Base-by-base conservation (phyloP, 768 basidiomycete species). In the Pilatotrama ljubarskyi region DNA sequence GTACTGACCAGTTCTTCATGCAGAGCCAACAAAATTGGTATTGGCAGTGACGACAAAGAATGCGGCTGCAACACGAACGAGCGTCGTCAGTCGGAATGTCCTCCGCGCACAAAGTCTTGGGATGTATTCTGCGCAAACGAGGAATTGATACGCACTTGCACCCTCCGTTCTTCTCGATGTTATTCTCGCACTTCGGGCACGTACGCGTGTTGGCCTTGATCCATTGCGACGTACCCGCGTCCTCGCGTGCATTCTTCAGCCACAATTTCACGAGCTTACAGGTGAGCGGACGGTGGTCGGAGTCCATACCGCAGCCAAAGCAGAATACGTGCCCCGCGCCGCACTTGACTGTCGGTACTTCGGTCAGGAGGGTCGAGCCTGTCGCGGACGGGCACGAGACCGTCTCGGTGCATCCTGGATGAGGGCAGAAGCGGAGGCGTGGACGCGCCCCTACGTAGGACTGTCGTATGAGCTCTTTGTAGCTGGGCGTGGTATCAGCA, bases 11-110 rank as follows among this genome's bases (percentile, higher is more conserved):
- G 18, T 54, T 47, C 51, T 89, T 93, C 95, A 97, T 95, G 77
- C 97, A 99, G 52, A 99, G 93, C 97, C 97, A 99, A 74, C 97
- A 99, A 73, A 98, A 99, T 77, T 93, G 91, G 66, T 91, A 85
- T 66, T 92, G 93, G 81, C 97, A 98, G 75, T 97, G 97, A 79
- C 95, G 94, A 78, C 97, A 98, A 9, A 93, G 95, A 91, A 99
- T 99, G 72, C 98, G 97, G 79, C 95, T 97, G 64, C 7, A 41
- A 43, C 32, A 24, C 2, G n/a, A 20, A 14, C 40, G 20, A 18
- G n/a, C 9, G 46, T 54, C 9, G 32, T 55, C 36, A 41, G 18
- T n/a, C 29, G 10, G 5, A 10, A 32, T 32, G 29, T 5, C 29
- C 10, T 4, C 29, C 4, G 10, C 29, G 10, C 2, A 29, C 15